These are phyloP conservation scores for Pythium brachiatum DNA, from an alignment of 352 stramenopile genomes.

Conservation along the genomic window DNA sequence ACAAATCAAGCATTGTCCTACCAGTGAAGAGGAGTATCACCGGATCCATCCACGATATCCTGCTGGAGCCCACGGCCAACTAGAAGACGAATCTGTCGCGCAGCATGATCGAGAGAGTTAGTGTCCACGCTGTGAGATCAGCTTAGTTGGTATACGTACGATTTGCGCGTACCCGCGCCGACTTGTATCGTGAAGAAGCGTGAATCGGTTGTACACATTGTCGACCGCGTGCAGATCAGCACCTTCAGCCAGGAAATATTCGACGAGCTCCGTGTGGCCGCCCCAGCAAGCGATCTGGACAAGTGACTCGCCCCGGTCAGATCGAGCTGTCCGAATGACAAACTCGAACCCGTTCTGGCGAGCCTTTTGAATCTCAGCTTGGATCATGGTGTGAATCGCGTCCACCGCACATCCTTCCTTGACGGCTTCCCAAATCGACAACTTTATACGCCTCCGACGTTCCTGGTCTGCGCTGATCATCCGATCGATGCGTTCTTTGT, in stretches of 20 bases:
- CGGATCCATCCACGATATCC: conserved; percentile 40
- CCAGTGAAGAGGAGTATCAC: conserved; percentile 71
- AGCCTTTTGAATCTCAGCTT: conserved; percentile 62
- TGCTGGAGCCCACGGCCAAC: conserved; percentile 40
- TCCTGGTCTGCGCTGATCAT: background rate
- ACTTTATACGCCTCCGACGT: conserved; percentile 30
- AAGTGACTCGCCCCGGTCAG: conserved; percentile 53
- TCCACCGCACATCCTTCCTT: conserved; percentile 51
- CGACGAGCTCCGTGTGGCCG: conserved; percentile 55
- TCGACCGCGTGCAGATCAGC: conserved; percentile 51
- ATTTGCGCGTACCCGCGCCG: conserved; percentile 49
- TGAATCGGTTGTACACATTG: conserved; percentile 55
- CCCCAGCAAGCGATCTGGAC: conserved; percentile 74
- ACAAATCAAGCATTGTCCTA: too few species aligned
- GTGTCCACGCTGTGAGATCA: background rate
- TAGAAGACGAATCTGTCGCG: conserved; percentile 45
- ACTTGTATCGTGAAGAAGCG: conserved; percentile 62
- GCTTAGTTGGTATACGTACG: conserved; percentile 25
- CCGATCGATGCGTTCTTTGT: conserved; percentile 7
- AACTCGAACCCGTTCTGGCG: conserved; percentile 60
- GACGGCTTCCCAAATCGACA: conserved; percentile 70
- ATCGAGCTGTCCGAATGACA: conserved; percentile 40
- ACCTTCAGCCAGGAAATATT: conserved; percentile 59
- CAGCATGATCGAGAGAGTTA: background rate
- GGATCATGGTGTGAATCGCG: conserved; percentile 47